Base-by-base conservation (phyloP, 78 protist genomes). In the Protostelium mycophagum region DNA sequence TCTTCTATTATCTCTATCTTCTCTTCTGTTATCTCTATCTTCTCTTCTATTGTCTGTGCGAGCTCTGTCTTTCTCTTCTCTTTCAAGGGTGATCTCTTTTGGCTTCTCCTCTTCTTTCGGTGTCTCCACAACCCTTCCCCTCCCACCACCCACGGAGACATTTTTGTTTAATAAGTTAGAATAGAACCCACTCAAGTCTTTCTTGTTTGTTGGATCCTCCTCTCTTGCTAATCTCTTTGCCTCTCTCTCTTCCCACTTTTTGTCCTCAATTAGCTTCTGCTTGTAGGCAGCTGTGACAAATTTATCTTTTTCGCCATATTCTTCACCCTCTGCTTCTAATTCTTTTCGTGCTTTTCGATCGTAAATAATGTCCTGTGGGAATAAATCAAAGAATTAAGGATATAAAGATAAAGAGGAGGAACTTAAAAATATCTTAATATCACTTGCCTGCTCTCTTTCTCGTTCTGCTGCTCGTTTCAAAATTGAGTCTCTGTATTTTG, bases 291-390 rank as follows among this genome's bases (percentile, higher is more conserved):
- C 35, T 0, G 94, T 89, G 0, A 92, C 5, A 5, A 39, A 88
- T 0, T 87, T 63, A 0, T 92, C 94, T 85, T 92, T 92, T 38
- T 92, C 94, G 63, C 90, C 90, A 83, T 51, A 92, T 34, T 28
- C 23, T 36, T 92, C 94, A 37, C 90, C 94, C 34, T 92, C 94
- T 38, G 37, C 37, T 63, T 92, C 91, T 85, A 88, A 73, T 34
- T 92, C 94, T 63, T 89, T 88, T 63, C 84, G 38, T 1, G 88
- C 85, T 38, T 63, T 37, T 35, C 84, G 29, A 83, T 92, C 94
- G 34, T 51, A 51, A 51, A 51, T 51, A 16, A 51, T 51, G 5
- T 51, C 73, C 73, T 51, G 73, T 25, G 31, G 73, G 73, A 51
- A 16, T 25, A 25, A 16, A 25, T 51, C n/a, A n/a, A n/a, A n/a